Evolutionary conservation across 805 yeast species (phyloP).

Genomic region (Pichia phayaonensis): DNA sequence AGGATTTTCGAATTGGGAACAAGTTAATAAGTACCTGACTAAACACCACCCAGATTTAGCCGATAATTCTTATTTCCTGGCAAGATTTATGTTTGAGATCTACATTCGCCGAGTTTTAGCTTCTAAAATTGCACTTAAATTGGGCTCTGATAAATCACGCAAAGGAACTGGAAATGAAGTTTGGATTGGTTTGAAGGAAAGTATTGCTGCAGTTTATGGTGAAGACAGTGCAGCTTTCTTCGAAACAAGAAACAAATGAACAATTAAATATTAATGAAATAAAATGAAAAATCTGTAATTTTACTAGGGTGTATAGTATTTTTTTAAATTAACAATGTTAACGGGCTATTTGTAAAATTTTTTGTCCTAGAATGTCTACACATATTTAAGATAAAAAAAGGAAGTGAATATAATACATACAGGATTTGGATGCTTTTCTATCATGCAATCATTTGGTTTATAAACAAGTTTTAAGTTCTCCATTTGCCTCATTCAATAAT

Average conservation of each 20-base stretch:
- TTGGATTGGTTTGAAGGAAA: slow-evolving; percentile 37
- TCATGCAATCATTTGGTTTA: neutral
- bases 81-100: slow-evolving; percentile 24
- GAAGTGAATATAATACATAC: no score
- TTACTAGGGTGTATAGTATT: neutral
- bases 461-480: slow-evolving; percentile 11
- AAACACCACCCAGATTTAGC: slow-evolving; percentile 16
- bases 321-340: neutral
- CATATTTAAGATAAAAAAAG: no score
- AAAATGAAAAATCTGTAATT: neutral
- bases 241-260: neutral
- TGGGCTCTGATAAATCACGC: slow-evolving; percentile 20
- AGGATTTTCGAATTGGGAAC: slow-evolving; percentile 13
- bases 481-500: slow-evolving; percentile 20
- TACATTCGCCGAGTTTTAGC: slow-evolving; percentile 27
- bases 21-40: slow-evolving; percentile 11
- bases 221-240: slow-evolving; percentile 21
- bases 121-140: slow-evolving; percentile 23
- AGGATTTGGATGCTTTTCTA: neutral
- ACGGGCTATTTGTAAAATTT: no score
- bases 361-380: no score
- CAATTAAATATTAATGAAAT: no score
- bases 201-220: slow-evolving; percentile 49
- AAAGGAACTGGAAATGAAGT: slow-evolving; percentile 15
- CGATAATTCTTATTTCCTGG: slow-evolving; percentile 19